Evolutionary conservation across 495 filamentous ascomycete species (phyloP).

Genomic region (Zalerion maritima): DNA sequence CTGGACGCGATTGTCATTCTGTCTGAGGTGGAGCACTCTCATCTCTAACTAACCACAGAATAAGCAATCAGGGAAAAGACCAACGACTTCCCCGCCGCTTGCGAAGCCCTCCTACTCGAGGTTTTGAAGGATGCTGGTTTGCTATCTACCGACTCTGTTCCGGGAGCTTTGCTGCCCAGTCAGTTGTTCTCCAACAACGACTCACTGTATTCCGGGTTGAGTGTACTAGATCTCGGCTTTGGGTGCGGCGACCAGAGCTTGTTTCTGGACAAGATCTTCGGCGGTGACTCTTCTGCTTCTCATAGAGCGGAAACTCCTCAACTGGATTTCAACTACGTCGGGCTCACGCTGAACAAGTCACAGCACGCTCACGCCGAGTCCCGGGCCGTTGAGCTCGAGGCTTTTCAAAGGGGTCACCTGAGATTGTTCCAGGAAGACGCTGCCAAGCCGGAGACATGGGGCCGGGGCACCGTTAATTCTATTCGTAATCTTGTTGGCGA

Average conservation of each 20-base stretch:
- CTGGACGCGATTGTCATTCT: too few relatives aligned
- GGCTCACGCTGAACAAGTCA: too few relatives aligned
- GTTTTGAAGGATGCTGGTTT: constrained; percentile 22
- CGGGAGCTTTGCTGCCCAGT: not conserved
- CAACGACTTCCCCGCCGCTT: constrained; percentile 24
- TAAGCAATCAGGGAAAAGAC: constrained; percentile 10
- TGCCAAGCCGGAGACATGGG: constrained; percentile 2
- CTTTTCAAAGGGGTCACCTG: too few relatives aligned
- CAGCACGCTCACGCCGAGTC: too few relatives aligned
- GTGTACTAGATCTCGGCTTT: constrained; percentile 31
- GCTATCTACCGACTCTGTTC: constrained; percentile 7
- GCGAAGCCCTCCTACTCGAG: constrained; percentile 25
- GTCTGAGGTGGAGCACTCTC: not conserved
- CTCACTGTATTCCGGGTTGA: too few relatives aligned
- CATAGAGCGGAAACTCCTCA: too few relatives aligned
- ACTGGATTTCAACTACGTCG: too few relatives aligned
- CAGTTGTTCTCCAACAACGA: not conserved
- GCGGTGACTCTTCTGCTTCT: too few relatives aligned
- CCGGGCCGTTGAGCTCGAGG: too few relatives aligned
- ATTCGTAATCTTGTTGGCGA: too few relatives aligned
- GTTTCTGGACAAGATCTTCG: constrained; percentile 14
- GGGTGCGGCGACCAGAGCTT: constrained; percentile 35
- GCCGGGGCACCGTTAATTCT: not conserved
- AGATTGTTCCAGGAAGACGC: constrained; percentile 3
- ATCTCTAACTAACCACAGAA: not conserved